Evolutionary conservation across 495 filamentous ascomycete species (phyloP).

Genomic region (Cercophora scortea): DNA sequence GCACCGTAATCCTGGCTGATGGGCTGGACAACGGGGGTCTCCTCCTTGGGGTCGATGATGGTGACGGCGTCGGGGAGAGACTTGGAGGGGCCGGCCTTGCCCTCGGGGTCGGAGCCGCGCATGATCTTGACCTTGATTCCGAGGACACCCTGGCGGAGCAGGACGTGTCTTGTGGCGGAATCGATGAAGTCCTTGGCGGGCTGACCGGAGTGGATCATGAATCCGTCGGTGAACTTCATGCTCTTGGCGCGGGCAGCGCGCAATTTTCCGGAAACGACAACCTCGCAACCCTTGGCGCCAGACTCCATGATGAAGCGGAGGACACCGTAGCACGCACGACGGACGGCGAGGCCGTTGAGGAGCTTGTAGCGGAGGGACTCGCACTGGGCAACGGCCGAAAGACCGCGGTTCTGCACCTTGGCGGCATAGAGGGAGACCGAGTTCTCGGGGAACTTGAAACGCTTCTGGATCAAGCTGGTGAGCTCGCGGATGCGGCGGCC

Average conservation of each 20-base stretch:
- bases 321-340: slow-evolving; percentile 98
- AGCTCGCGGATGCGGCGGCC: slow-evolving; percentile 99
- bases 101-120: slow-evolving; percentile 98
- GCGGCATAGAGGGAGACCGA: slow-evolving; percentile 98
- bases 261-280: slow-evolving; percentile 97
- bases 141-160: slow-evolving; percentile 97
- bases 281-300: slow-evolving; percentile 98
- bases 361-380: slow-evolving; percentile 99
- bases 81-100: slow-evolving; percentile 95
- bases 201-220: slow-evolving; percentile 99
- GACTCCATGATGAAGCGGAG: slow-evolving; percentile 99
- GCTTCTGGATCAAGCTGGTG: slow-evolving; percentile 99
- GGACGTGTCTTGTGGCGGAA: slow-evolving; percentile 94
- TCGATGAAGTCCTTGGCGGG: slow-evolving; percentile 99
- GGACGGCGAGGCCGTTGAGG: slow-evolving; percentile 95
- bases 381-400: slow-evolving; percentile 99
- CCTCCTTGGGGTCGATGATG: slow-evolving; percentile 99
- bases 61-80: slow-evolving; percentile 95
- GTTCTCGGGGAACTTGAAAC: slow-evolving; percentile 99
- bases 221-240: slow-evolving; percentile 99
- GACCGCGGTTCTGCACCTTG: slow-evolving; percentile 99
- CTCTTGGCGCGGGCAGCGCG: slow-evolving; percentile 97
- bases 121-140: slow-evolving; percentile 99
- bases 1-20: slow-evolving; percentile 97
- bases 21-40: slow-evolving; percentile 86